Evolutionary conservation across 2,329 filamentous ascomycete genomes (phyloP).

Genomic region (Beauveria rudraprayagi): DNA sequence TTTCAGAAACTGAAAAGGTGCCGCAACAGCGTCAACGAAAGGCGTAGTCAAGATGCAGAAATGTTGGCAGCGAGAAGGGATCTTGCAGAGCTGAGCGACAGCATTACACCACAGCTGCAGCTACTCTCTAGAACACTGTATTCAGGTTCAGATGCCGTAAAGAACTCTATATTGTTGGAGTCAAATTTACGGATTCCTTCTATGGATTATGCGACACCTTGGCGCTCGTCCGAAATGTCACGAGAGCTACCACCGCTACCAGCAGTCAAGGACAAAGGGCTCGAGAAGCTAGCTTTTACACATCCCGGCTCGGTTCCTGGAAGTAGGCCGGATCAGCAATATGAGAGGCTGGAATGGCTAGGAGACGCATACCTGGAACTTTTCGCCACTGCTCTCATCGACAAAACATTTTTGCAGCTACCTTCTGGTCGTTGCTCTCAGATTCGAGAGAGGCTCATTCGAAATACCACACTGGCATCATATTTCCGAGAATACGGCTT

Average conservation of each 20-base stretch:
- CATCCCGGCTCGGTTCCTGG: conserved; percentile 55
- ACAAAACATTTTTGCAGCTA: conserved; percentile 58
- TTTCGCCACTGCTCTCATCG: conserved; percentile 68
- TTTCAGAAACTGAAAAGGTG: conserved; percentile 27
- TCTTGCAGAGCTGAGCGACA: background rate
- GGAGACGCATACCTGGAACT: conserved; percentile 82
- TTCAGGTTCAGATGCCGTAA: background rate
- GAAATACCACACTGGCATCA: conserved; percentile 66
- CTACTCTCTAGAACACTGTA: background rate
- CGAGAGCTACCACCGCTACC: conserved; percentile 50
- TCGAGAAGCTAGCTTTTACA: conserved; percentile 59
- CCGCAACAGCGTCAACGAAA: background rate
- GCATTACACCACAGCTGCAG: background rate
- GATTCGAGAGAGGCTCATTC: conserved; percentile 69
- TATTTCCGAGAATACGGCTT: conserved; percentile 67
- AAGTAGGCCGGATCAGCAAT: conserved; percentile 33
- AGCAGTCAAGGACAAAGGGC: conserved; percentile 45
- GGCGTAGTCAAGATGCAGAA: background rate
- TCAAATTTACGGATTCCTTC: background rate
- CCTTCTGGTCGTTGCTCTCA: conserved; percentile 64
- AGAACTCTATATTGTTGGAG: background rate
- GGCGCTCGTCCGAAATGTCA: conserved; percentile 42
- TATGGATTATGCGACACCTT: conserved; percentile 23
- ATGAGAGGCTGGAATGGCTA: conserved; percentile 81
- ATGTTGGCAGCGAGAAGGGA: background rate